Conservation (phyloP, 306 rosid genomes). For the Pterocarpus macrocarpus region DNA sequence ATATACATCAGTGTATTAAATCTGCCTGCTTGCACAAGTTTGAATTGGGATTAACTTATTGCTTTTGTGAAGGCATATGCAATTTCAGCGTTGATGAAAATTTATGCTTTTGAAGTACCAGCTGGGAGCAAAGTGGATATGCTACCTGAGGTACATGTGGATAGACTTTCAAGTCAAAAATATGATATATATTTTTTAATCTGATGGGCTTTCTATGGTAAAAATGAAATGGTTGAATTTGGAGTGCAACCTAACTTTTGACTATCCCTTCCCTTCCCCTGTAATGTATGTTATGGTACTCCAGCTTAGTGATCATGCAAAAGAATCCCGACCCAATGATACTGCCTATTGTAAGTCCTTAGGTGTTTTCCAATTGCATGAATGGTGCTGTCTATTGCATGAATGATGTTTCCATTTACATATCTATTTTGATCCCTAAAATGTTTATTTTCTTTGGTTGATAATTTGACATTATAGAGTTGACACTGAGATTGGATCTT, state of each 20-base stretch:
- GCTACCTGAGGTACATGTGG: constrained; percentile 79
- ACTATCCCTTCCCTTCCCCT: not conserved
- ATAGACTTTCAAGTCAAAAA: constrained; percentile 16
- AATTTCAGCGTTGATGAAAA: constrained; percentile 85
- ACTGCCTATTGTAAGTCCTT: constrained; percentile 16
- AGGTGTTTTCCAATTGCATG: constrained; percentile 12
- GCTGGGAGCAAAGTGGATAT: constrained; percentile 81
- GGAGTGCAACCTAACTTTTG: not conserved
- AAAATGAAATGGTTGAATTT: constrained; percentile 28
- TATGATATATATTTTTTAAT: constrained; percentile 17
- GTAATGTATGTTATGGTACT: not conserved
- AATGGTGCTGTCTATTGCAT: constrained; percentile 8
- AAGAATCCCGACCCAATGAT: constrained; percentile 9
- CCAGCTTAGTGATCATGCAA: not conserved
- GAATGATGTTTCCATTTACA: not conserved
- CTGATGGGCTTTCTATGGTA: constrained; percentile 16
- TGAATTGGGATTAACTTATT: constrained; percentile 42
- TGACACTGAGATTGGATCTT: constrained; percentile 22
- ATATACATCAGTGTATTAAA: constrained; percentile 1
- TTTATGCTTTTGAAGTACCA: constrained; percentile 83
- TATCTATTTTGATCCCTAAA: not conserved
- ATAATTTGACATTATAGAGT: not conserved
- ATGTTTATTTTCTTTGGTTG: not conserved
- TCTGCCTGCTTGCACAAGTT: constrained; percentile 34
- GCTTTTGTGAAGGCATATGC: constrained; percentile 82